Conservation (phyloP, 208 protist genomes). For the Trypanosoma melophagium region DNA sequence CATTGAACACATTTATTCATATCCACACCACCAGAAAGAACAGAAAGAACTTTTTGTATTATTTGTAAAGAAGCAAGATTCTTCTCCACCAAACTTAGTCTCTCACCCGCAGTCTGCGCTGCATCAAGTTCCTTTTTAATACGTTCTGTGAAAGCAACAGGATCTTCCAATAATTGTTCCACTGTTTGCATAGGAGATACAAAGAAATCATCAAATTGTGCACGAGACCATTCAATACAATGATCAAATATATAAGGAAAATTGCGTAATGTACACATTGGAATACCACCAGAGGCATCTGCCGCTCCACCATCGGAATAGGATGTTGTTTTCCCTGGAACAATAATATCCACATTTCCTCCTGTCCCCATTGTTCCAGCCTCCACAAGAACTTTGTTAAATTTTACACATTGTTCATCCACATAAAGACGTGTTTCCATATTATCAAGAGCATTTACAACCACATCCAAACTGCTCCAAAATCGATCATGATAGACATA, state of each 20-base stretch:
- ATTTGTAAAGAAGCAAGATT: conserved; percentile 55
- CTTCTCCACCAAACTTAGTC: conserved; percentile 78
- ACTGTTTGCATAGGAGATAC: conserved; percentile 82
- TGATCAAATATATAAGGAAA: conserved; percentile 99
- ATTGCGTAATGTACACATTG: conserved; percentile 99
- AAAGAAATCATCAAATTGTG: conserved; percentile 92
- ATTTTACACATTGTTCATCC: conserved; percentile 95
- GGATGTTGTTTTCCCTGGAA: conserved; percentile 97
- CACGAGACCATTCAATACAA: conserved; percentile 96
- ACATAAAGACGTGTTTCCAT: conserved; percentile 96
- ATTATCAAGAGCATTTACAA: conserved; percentile 99
- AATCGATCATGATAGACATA: conserved; percentile 96
- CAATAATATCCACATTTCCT: conserved; percentile 97
- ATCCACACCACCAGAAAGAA: conserved; percentile 50
- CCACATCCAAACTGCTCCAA: conserved; percentile 92
- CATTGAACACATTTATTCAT: conserved; percentile 95
- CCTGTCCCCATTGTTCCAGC: conserved; percentile 99
- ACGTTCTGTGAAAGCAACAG: conserved; percentile 55
- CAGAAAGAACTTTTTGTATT: conserved; percentile 53
- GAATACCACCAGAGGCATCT: conserved; percentile 96
- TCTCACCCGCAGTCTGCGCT: conserved; percentile 67
- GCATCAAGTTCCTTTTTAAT: conserved; percentile 62
- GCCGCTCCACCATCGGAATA: conserved; percentile 97
- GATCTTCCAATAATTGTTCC: conserved; percentile 81
- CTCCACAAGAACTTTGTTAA: conserved; percentile 98